phyloP scores from a whole-genome alignment of 805 yeast species.

The Starmerella apis region DNA sequence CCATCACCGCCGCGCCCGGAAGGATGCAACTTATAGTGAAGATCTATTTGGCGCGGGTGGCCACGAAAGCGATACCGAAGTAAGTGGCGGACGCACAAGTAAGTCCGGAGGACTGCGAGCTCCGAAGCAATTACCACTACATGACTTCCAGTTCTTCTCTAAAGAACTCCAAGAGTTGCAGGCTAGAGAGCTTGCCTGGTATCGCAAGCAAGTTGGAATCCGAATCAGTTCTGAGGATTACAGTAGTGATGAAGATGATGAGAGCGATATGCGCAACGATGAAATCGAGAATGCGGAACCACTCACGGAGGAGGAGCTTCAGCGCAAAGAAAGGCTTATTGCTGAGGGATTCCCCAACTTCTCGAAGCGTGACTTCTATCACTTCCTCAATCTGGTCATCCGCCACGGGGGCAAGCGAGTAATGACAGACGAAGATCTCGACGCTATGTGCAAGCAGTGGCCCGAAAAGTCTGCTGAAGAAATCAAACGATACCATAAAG shows the following conservation, averaged over 20 bases:
- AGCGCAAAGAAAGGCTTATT: slow-evolving; percentile 48
- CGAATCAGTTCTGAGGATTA: slow-evolving; percentile 42
- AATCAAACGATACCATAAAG: slow-evolving; percentile 61
- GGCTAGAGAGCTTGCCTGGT: slow-evolving; percentile 71
- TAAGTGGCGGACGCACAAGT: slow-evolving; percentile 65
- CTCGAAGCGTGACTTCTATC: slow-evolving; percentile 79
- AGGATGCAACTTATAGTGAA: slow-evolving; percentile 59
- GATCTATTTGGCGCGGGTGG: slow-evolving; percentile 34
- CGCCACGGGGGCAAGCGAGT: slow-evolving; percentile 60
- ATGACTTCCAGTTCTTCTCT: slow-evolving; percentile 84
- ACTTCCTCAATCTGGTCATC: slow-evolving; percentile 59
- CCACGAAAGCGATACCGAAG: slow-evolving; percentile 41
- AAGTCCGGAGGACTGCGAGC: slow-evolving; percentile 53
- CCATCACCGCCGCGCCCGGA: slow-evolving; percentile 38
- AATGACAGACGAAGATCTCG: slow-evolving; percentile 35
- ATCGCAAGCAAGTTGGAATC: slow-evolving; percentile 55
- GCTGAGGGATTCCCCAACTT: slow-evolving; percentile 65
- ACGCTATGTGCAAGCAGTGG: slow-evolving; percentile 57
- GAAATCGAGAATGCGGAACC: slow-evolving; percentile 62
- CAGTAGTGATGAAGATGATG: slow-evolving; percentile 35
- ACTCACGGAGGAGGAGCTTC: slow-evolving; percentile 68
- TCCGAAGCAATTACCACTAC: slow-evolving; percentile 69
- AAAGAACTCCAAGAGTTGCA: slow-evolving; percentile 58
- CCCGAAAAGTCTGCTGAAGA: slow-evolving; percentile 58
- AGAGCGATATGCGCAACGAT: slow-evolving; percentile 41